phyloP scores from a whole-genome alignment of 352 stramenopile genomes.

The Phytopythium cucurbitacearum region DNA sequence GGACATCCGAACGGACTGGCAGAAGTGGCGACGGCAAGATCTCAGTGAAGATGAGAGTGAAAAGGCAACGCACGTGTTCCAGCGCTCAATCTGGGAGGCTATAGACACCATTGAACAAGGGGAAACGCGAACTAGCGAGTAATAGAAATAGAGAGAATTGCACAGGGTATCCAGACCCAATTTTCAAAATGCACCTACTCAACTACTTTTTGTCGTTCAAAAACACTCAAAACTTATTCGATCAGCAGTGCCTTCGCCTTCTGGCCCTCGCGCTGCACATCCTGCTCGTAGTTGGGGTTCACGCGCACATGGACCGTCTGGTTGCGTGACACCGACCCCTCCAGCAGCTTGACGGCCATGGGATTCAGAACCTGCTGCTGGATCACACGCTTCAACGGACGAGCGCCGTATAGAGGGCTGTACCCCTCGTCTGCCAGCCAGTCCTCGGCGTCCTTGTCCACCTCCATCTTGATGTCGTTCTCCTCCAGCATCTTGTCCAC shows the following conservation, averaged over 20 bases:
- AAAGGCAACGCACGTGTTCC: too few relatives aligned
- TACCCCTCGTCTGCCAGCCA: constrained; percentile 93
- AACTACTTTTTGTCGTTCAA: too few relatives aligned
- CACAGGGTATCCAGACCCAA: too few relatives aligned
- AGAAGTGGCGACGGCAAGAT: too few relatives aligned
- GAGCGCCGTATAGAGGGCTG: constrained; percentile 95
- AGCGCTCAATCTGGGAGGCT: too few relatives aligned
- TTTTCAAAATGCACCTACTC: too few relatives aligned
- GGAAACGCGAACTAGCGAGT: too few relatives aligned
- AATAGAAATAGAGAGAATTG: too few relatives aligned
- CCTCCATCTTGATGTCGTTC: constrained; percentile 88
- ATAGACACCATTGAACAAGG: too few relatives aligned
- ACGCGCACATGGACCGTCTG: constrained; percentile 76
- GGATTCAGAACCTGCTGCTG: constrained; percentile 95
- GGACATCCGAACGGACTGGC: too few relatives aligned
- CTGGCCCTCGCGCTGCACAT: constrained; percentile 32
- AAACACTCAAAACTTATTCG: constrained; percentile 4
- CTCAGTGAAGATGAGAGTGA: too few relatives aligned
- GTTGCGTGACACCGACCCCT: constrained; percentile 68
- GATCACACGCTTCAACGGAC: constrained; percentile 95
- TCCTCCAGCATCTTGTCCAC: constrained; percentile 89
- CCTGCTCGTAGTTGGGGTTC: constrained; percentile 47
- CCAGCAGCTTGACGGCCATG: constrained; percentile 90
- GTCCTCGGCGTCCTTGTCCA: constrained; percentile 88
- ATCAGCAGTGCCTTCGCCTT: constrained; percentile 39